A percentile compares a stretch with the other conserved stretches of the same genome.
These are phyloP conservation scores for Pisolithus thermaeus DNA, from an alignment of 1,284 basidiomycete genomes.

Conservation along the genomic window DNA sequence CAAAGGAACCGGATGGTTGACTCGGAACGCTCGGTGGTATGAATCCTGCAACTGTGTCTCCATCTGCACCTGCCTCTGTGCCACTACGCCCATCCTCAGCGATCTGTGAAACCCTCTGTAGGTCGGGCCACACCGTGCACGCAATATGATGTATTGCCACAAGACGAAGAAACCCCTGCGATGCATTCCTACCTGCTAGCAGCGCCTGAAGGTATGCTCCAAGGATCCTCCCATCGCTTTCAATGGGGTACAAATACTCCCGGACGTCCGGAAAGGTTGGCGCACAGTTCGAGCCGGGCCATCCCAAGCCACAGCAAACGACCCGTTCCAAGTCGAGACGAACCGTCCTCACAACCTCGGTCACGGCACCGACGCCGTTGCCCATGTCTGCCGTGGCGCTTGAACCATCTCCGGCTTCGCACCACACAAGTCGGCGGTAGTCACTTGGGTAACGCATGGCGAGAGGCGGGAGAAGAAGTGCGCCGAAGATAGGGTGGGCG, in stretches of 20 bases:
- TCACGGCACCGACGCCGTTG: background rate
- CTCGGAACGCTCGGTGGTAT: background rate
- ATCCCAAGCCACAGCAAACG: conserved; percentile 10
- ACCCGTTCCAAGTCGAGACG: conserved; percentile 39
- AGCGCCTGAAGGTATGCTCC: conserved; percentile 48
- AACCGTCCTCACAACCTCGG: conserved; percentile 55
- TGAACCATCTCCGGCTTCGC: conserved; percentile 49
- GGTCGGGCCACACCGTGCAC: conserved; percentile 67
- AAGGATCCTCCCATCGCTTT: conserved; percentile 63
- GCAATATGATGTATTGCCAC: conserved; percentile 81
- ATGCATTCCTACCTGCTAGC: conserved; percentile 31
- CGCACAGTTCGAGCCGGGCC: background rate
- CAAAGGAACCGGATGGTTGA: background rate
- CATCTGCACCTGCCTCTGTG: background rate
- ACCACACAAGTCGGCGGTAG: conserved; percentile 82
- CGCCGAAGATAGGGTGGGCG: conserved; percentile 71
- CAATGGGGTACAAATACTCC: conserved; percentile 70
- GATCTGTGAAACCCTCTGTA: conserved; percentile 19
- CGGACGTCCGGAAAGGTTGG: conserved; percentile 36
- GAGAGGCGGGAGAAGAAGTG: conserved; percentile 73
- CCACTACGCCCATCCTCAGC: background rate
- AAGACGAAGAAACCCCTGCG: conserved; percentile 60
- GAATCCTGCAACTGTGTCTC: background rate
- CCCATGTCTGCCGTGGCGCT: conserved; percentile 29
- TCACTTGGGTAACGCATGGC: conserved; percentile 72